Conservation (phyloP, 2,329 filamentous ascomycete genomes). For the Curvularia lunata region DNA sequence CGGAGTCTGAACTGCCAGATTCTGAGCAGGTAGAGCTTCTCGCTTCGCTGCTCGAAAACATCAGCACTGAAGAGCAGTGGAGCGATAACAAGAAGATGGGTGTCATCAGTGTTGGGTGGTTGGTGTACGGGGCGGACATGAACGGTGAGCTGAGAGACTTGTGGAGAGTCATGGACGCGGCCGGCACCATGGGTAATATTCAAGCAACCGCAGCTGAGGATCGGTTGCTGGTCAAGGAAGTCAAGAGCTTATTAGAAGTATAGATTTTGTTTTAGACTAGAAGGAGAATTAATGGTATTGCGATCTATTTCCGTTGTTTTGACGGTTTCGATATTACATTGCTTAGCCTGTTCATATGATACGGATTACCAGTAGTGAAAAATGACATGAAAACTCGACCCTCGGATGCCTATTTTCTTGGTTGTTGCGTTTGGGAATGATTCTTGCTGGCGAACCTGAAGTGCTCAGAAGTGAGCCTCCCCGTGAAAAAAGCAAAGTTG, state of each 20-base stretch:
- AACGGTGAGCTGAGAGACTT: constrained; percentile 81
- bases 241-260: constrained; percentile 40
- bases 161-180: constrained; percentile 77
- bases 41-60: constrained; percentile 79
- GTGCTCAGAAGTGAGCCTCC: no score
- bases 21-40: constrained; percentile 80
- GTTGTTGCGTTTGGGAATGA: no score
- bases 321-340: no score
- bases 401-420: no score
- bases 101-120: constrained; percentile 74
- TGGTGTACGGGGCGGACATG: constrained; percentile 72
- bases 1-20: constrained; percentile 61
- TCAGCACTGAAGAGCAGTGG: constrained; percentile 58
- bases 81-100: constrained; percentile 77
- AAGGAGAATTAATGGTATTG: neutral
- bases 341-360: no score
- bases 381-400: no score
- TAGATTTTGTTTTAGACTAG: constrained; percentile 12
- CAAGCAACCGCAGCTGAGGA: constrained; percentile 35
- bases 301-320: neutral
- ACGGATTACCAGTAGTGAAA: no score
- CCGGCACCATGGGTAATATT: constrained; percentile 60
- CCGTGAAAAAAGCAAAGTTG: no score
- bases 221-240: constrained; percentile 44
- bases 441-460: no score